Conservation (phyloP, 176 grass and related monocot species). For the Bromus sterilis region DNA sequence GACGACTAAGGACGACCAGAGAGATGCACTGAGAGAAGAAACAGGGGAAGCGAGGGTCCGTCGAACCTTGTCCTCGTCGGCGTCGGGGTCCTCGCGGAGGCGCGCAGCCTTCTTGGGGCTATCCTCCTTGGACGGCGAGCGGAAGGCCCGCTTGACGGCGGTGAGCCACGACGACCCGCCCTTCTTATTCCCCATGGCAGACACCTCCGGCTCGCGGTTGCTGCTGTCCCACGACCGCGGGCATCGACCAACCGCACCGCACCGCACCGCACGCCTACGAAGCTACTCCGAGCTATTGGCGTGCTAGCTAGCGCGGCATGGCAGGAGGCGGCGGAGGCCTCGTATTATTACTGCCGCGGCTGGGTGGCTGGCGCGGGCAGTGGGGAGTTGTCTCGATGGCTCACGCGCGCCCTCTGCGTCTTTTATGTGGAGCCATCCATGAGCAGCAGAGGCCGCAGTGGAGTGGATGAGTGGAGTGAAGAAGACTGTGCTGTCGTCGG, state of each 20-base stretch:
- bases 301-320: neutral
- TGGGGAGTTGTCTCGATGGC: neutral
- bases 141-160: slow-evolving; percentile 87
- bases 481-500: slow-evolving; percentile 6
- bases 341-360: neutral
- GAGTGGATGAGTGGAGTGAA: neutral
- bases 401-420: slow-evolving; percentile 12
- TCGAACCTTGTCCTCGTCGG: slow-evolving; percentile 51
- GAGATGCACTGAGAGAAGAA: neutral
- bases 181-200: slow-evolving; percentile 75
- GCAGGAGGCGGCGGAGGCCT: neutral
- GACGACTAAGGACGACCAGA: no score
- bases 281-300: neutral
- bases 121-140: slow-evolving; percentile 92
- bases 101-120: slow-evolving; percentile 33
- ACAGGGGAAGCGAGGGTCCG: neutral
- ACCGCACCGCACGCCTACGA: neutral
- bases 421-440: slow-evolving; percentile 24
- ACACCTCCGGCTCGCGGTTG: neutral
- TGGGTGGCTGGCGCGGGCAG: neutral
- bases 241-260: neutral
- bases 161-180: slow-evolving; percentile 83
- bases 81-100: slow-evolving; percentile 28
- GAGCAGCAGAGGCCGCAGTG: neutral
- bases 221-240: neutral